A percentile compares a stretch with the other conserved stretches of the same genome.
These are phyloP conservation scores for Camelina sativa DNA, from an alignment of 345 rosid genomes.

Conservation along the genomic window DNA sequence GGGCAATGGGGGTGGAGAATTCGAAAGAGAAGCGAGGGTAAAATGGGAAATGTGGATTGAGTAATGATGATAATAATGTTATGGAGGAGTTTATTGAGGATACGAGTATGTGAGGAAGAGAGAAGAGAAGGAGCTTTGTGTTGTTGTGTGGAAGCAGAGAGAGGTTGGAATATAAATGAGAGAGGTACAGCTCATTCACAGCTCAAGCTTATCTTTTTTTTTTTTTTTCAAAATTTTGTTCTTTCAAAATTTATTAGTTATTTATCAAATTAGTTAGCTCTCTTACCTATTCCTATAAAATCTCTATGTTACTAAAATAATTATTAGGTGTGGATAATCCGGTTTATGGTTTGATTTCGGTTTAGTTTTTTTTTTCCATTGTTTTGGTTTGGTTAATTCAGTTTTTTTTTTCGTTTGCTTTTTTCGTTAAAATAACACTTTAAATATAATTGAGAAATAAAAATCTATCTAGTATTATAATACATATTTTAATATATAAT, in stretches of 20 bases:
- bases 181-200: slow-evolving; percentile 81
- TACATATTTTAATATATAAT: too few species aligned
- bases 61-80: background rate
- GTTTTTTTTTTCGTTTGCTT: background rate
- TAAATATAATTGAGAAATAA: too few species aligned
- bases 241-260: background rate
- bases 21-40: slow-evolving; percentile 22
- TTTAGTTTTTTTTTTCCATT: too few species aligned
- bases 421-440: too few species aligned
- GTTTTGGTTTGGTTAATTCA: too few species aligned
- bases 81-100: background rate
- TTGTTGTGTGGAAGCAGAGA: slow-evolving; percentile 24
- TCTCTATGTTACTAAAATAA: background rate
- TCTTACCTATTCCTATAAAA: background rate
- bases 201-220: slow-evolving; percentile 50
- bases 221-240: background rate
- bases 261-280: background rate
- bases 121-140: slow-evolving; percentile 41
- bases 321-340: background rate
- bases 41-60: slow-evolving; percentile 15
- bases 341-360: background rate
- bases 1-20: slow-evolving; percentile 23
- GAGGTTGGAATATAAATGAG: slow-evolving; percentile 35
- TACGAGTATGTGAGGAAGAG: slow-evolving; percentile 34
- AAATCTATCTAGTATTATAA: too few species aligned